A percentile compares a stretch with the other conserved stretches of the same genome.
phyloP scores from a whole-genome alignment of 2,329 filamentous ascomycete genomes.

The Colletotrichum higginsianum region DNA sequence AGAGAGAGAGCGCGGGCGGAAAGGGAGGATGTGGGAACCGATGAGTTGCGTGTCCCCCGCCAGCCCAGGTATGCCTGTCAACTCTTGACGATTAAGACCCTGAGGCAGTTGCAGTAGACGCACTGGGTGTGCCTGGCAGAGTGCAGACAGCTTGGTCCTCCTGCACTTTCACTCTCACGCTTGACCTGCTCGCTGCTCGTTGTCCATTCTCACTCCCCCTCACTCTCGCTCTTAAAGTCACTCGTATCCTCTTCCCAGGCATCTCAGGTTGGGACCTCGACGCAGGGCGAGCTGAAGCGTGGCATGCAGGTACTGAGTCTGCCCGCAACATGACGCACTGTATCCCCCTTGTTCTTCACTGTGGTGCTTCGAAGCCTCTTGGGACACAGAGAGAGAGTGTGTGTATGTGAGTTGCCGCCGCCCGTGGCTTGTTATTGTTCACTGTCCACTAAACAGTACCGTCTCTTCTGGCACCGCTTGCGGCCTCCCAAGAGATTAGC shows the following conservation, averaged over 20 bases:
- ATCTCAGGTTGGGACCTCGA: conserved; percentile 30
- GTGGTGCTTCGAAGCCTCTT: conserved; percentile 7
- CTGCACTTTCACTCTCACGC: conserved; percentile 2
- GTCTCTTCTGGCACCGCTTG: conserved; percentile 24
- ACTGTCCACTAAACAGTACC: neutral
- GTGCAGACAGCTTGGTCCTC: conserved; percentile 7
- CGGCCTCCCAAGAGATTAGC: conserved; percentile 38
- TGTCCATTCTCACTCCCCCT: neutral
- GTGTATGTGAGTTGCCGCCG: neutral
- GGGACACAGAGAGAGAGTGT: neutral
- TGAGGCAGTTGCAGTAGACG: neutral
- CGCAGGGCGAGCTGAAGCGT: conserved; percentile 38
- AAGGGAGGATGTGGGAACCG: conserved; percentile 7
- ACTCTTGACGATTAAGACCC: neutral
- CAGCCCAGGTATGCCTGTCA: conserved; percentile 25
- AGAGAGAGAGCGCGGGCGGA: neutral
- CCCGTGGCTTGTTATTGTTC: conserved; percentile 13
- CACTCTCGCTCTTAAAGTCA: neutral
- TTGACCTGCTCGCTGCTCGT: neutral
- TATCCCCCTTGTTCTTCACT: conserved; percentile 30
- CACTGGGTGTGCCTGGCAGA: conserved; percentile 10
- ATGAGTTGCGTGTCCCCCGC: conserved; percentile 28
- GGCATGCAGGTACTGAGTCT: conserved; percentile 43
- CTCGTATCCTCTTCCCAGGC: neutral
- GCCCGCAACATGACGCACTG: conserved; percentile 25